phyloP scores from a whole-genome alignment of 139 green algal genomes.

The Axilococcus clingmanii region DNA sequence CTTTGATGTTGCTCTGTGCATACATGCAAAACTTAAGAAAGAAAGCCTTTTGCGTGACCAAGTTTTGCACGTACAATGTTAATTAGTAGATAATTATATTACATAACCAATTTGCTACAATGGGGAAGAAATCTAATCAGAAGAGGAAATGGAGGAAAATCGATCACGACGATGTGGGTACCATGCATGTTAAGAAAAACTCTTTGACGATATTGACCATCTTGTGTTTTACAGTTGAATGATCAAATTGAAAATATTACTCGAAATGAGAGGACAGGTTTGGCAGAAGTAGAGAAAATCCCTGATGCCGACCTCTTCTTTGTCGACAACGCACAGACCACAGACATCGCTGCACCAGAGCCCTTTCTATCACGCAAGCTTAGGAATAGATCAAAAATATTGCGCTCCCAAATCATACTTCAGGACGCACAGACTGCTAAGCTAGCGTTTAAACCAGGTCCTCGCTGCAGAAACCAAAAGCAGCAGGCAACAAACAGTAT shows the following conservation, averaged over 20 bases:
- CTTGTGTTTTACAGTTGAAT: constrained; percentile 56
- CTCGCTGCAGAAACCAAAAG: not conserved
- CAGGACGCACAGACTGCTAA: constrained; percentile 5
- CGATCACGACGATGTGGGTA: too few species aligned
- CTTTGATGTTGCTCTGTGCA: too few species aligned
- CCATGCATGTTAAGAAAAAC: too few species aligned
- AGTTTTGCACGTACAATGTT: too few species aligned
- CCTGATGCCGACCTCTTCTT: constrained; percentile 65
- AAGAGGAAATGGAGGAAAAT: too few species aligned
- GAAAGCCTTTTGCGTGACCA: too few species aligned
- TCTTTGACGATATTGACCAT: not conserved
- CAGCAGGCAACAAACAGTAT: too few species aligned
- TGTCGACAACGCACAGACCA: constrained; percentile 28
- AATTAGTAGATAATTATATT: too few species aligned
- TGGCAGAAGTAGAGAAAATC: constrained; percentile 36
- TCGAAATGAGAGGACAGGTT: constrained; percentile 37
- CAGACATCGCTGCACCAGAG: not conserved
- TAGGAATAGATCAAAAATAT: constrained; percentile 8
- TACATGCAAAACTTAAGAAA: too few species aligned
- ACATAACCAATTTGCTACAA: too few species aligned
- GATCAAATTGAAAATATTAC: constrained; percentile 36
- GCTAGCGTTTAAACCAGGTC: constrained; percentile 1
- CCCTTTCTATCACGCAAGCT: constrained; percentile 9
- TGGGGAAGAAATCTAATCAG: not conserved
- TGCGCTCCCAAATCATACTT: constrained; percentile 20